These are phyloP conservation scores for Ogataea ramenticola DNA, from an alignment of 805 yeast species.

Conservation along the genomic window DNA sequence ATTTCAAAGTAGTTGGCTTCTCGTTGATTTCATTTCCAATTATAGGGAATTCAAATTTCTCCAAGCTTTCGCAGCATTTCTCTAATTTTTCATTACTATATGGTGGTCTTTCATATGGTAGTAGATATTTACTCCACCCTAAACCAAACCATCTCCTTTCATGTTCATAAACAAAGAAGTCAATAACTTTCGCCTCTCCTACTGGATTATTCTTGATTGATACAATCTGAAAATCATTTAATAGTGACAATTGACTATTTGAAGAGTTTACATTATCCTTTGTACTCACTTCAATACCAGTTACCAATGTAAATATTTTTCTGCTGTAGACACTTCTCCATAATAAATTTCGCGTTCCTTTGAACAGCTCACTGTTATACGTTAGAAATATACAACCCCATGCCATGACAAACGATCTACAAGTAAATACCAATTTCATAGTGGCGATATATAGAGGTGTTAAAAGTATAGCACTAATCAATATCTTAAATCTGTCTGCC, in stretches of 20 bases:
- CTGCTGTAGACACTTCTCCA: constrained; percentile 45
- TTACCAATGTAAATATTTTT: constrained; percentile 28
- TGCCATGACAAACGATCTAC: constrained; percentile 25
- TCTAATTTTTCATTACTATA: constrained; percentile 36
- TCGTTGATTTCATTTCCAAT: constrained; percentile 6
- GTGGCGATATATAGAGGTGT: constrained; percentile 39
- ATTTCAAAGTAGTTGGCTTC: constrained; percentile 27
- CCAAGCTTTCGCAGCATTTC: constrained; percentile 21
- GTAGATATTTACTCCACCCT: constrained; percentile 46
- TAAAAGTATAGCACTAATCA: constrained; percentile 24
- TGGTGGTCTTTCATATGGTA: constrained; percentile 46
- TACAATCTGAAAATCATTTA: not conserved
- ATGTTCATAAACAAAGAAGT: constrained; percentile 46
- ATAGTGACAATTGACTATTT: not conserved
- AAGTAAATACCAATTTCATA: constrained; percentile 25
- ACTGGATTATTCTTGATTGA: not conserved
- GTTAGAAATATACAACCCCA: constrained; percentile 32
- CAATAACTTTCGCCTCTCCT: constrained; percentile 34
- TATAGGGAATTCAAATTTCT: constrained; percentile 39
- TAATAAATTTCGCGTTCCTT: constrained; percentile 34
- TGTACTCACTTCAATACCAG: constrained; percentile 28
- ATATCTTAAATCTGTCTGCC: constrained; percentile 24
- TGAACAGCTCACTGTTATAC: constrained; percentile 42
- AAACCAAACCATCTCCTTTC: constrained; percentile 57
- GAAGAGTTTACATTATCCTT: not conserved